Evolutionary conservation across 345 rosid species (phyloP).

Genomic region (Syzygium grande): DNA sequence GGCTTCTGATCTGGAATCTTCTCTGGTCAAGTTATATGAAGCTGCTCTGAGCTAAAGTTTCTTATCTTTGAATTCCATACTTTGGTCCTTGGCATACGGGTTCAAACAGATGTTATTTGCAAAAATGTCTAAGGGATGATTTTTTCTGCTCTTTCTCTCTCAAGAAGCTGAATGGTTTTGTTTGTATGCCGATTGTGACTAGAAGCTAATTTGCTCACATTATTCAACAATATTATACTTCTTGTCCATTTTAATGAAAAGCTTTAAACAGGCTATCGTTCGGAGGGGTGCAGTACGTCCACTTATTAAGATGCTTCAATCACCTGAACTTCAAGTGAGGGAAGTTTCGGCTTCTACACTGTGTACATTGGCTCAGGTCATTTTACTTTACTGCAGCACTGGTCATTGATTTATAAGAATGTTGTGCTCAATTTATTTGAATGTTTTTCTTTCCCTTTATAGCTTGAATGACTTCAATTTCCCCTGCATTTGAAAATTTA

Average conservation of each 20-base stretch:
- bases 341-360: slow-evolving; percentile 86
- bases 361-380: slow-evolving; percentile 80
- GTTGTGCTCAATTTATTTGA: neutral
- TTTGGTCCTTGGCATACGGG: neutral
- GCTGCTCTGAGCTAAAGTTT: too few relatives aligned
- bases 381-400: neutral
- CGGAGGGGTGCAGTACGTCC: slow-evolving; percentile 91
- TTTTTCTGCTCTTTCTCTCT: neutral
- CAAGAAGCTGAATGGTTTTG: neutral
- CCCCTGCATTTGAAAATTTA: neutral
- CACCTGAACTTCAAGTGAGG: slow-evolving; percentile 52
- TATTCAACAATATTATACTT: neutral
- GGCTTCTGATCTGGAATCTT: neutral
- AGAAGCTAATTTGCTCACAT: neutral
- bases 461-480: too few relatives aligned
- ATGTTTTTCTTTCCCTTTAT: neutral
- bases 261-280: slow-evolving; percentile 41
- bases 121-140: neutral
- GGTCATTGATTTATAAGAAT: neutral
- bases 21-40: neutral
- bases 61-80: neutral
- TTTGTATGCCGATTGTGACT: neutral
- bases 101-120: neutral
- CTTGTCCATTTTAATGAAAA: neutral
- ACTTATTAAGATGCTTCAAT: slow-evolving; percentile 57